These are phyloP conservation scores for Graphilbum ipis-grandicollis DNA, from an alignment of 2,329 filamentous ascomycete genomes.

Conservation along the genomic window DNA sequence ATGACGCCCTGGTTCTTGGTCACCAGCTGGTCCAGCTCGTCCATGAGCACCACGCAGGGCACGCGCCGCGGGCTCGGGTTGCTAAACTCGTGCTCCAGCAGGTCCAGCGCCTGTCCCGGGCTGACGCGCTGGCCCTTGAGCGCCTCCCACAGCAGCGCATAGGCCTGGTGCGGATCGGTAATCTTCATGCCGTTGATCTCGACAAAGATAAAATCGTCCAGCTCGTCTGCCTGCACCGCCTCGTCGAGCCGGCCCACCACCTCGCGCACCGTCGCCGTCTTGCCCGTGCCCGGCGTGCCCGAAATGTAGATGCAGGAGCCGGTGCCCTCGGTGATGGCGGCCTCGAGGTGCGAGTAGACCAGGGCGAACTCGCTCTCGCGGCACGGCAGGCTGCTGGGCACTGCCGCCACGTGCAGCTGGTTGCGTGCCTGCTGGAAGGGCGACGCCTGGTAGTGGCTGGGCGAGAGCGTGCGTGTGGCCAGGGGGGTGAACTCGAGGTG, in stretches of 20 bases:
- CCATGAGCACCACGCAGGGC: slow-evolving; percentile 95
- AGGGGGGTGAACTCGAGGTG: slow-evolving; percentile 88
- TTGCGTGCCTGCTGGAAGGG: slow-evolving; percentile 85
- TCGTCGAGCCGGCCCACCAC: slow-evolving; percentile 79
- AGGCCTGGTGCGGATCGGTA: slow-evolving; percentile 92
- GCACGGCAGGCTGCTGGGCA: slow-evolving; percentile 77
- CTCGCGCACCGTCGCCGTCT: slow-evolving; percentile 92
- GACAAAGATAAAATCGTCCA: slow-evolving; percentile 97
- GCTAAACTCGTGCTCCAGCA: slow-evolving; percentile 83
- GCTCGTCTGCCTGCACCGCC: slow-evolving; percentile 74
- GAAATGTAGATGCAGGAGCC: slow-evolving; percentile 98
- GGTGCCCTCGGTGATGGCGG: slow-evolving; percentile 81
- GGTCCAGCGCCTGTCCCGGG: slow-evolving; percentile 75
- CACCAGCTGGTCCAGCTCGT: slow-evolving; percentile 92
- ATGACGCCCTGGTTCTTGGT: slow-evolving; percentile 99
- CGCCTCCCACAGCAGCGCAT: slow-evolving; percentile 89
- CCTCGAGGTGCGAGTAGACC: slow-evolving; percentile 86
- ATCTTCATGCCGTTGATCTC: slow-evolving; percentile 99
- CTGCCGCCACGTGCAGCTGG: slow-evolving; percentile 81
- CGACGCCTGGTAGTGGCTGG: slow-evolving; percentile 55
- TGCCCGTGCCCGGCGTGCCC: slow-evolving; percentile 93
- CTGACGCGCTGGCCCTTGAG: slow-evolving; percentile 85
- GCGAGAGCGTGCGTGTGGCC: slow-evolving; percentile 71
- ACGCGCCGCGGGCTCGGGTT: slow-evolving; percentile 79
- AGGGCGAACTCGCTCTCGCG: slow-evolving; percentile 81